Base-by-base conservation (phyloP, 2,329 filamentous ascomycete genomes). In the Trichophaea hybrida region DNA sequence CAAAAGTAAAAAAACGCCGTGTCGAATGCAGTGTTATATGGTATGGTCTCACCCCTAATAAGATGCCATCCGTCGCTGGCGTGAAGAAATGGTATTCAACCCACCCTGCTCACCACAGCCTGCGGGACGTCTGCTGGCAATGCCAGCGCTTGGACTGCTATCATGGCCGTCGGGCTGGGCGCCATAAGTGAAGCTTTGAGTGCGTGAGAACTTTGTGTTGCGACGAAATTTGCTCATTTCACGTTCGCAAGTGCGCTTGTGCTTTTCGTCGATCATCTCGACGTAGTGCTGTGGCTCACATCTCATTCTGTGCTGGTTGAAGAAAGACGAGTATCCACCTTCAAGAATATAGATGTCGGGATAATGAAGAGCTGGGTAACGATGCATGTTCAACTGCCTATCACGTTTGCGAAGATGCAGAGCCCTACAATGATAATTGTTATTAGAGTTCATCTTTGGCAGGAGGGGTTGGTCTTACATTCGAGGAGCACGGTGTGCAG, bases 291-390 rank as follows among this genome's bases (percentile, higher is more conserved):
- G 90, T 24, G 93, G 93, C 68, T 84, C 93, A 77, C 93, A 98
- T 62, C 90, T 83, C 51, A 79, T 75, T 56, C 83, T 83, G 72
- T 95, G 83, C 65, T 87, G 78, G 31, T 80, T 76, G 72, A 91
- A 98, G 77, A 98, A 98, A 33, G 83, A 83, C 72, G 89, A 95
- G 75, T 98, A 98, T 48, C 93, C 93, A 62, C 93, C 93, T 66
- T 97, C 89, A 44, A 98, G 78, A 68, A 98, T 95, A 73, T 98
- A 98, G 65, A 97, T 83, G 72, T 98, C 93, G 1, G 93, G 93
- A 70, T 94, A 98, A n/a, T 85, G 89, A 62, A 98, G 81, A 61
- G 78, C 80, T 15, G 93, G 93, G 70, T 97, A 98, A 66, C 80
- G 79, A 72, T 93, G 88, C 57, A 83, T 82, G 72, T 98, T 98